Conservation (phyloP, 768 basidiomycete genomes). For the Exidia glandulosa region DNA sequence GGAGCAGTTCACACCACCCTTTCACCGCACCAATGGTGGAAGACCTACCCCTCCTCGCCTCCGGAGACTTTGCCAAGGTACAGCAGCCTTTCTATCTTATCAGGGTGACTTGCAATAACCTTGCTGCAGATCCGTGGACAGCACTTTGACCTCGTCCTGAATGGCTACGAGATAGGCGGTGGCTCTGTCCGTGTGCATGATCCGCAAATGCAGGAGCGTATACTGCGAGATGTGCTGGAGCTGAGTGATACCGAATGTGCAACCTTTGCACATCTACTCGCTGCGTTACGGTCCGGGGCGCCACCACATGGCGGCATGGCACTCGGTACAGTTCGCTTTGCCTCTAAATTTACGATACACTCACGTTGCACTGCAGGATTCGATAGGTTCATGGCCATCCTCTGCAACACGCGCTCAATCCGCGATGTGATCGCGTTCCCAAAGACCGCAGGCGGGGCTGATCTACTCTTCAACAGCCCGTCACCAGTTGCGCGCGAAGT, state of each 20-base stretch:
- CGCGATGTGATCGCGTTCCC: slow-evolving; percentile 96
- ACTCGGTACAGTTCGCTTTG: slow-evolving; percentile 41
- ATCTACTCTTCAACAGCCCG: slow-evolving; percentile 85
- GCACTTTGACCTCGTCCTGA: slow-evolving; percentile 91
- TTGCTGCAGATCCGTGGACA: slow-evolving; percentile 73
- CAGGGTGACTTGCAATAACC: not conserved
- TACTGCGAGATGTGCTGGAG: slow-evolving; percentile 70
- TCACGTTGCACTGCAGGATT: slow-evolving; percentile 46
- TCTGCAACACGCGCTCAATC: slow-evolving; percentile 80
- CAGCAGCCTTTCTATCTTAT: slow-evolving; percentile 3
- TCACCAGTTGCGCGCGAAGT: slow-evolving; percentile 41
- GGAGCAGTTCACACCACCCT: slow-evolving; percentile 90
- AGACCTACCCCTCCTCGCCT: slow-evolving; percentile 68
- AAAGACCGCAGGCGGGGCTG: slow-evolving; percentile 74
- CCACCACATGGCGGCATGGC: slow-evolving; percentile 95
- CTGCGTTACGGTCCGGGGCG: slow-evolving; percentile 81
- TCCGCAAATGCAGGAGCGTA: slow-evolving; percentile 72
- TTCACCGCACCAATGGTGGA: slow-evolving; percentile 94
- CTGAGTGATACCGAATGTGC: slow-evolving; percentile 58
- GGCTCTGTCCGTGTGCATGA: slow-evolving; percentile 92
- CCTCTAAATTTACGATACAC: slow-evolving; percentile 8
- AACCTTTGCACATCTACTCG: slow-evolving; percentile 74
- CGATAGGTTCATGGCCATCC: slow-evolving; percentile 84
- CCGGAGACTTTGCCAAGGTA: slow-evolving; percentile 48
- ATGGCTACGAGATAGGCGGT: slow-evolving; percentile 89